A percentile compares a stretch with the other conserved stretches of the same genome.
Evolutionary conservation across 257 asterid genomes (phyloP).

Genomic region (Penstemon davidsonii): DNA sequence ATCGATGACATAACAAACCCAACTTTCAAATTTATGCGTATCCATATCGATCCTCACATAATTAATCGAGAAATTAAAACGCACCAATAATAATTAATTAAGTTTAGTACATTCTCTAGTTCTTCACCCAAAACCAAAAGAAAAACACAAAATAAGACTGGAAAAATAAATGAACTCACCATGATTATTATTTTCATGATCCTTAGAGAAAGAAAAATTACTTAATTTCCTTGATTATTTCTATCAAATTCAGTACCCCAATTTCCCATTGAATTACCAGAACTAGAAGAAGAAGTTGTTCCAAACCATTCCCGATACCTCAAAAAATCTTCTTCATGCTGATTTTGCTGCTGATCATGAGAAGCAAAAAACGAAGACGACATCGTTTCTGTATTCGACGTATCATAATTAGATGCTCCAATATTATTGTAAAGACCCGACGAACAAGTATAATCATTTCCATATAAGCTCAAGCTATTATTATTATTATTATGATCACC

Average conservation of each 20-base stretch:
- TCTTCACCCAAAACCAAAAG: no score
- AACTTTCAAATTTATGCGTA: no score
- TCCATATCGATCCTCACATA: no score
- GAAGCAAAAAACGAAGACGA: slow-evolving; percentile 7
- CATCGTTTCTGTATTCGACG: slow-evolving; percentile 26
- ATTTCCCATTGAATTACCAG: slow-evolving; percentile 31
- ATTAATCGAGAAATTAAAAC: no score
- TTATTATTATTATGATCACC: background rate
- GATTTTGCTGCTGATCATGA: slow-evolving; percentile 27
- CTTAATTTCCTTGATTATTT: slow-evolving; percentile 32
- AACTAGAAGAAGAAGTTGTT: slow-evolving; percentile 29
- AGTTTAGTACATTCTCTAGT: no score
- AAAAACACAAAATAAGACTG: no score
- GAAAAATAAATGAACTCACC: no score
- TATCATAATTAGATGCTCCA: slow-evolving; percentile 30
- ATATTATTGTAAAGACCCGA: slow-evolving; percentile 6
- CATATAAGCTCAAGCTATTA: slow-evolving; percentile 16
- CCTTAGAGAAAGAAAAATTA: slow-evolving; percentile 8
- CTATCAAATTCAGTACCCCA: slow-evolving; percentile 39
- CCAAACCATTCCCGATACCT: slow-evolving; percentile 37
- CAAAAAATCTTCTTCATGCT: slow-evolving; percentile 31
- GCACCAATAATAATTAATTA: no score
- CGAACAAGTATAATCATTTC: background rate
- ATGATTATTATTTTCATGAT: background rate
- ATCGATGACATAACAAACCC: no score